These are phyloP conservation scores for Zancudomyces culisetae DNA, from an alignment of 371 early-diverging fungal genomes.

Conservation along the genomic window DNA sequence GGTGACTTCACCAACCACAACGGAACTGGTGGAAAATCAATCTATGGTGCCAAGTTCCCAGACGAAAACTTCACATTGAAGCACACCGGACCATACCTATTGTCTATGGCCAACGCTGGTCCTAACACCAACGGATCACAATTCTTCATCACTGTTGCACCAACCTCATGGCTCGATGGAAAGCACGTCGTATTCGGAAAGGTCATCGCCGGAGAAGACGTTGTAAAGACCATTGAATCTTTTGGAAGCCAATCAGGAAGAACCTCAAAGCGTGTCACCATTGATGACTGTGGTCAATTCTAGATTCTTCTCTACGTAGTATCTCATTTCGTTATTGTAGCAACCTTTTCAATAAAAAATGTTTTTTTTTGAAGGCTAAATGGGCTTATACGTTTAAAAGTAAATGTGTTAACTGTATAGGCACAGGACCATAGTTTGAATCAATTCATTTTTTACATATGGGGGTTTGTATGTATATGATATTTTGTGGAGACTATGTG, in stretches of 20 bases:
- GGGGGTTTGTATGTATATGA: too few species aligned
- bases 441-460: too few species aligned
- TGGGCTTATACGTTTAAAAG: too few species aligned
- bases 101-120: constrained; percentile 99
- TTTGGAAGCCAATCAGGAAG: constrained; percentile 48
- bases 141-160: constrained; percentile 89
- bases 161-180: constrained; percentile 86
- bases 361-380: too few species aligned
- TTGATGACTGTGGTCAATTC: constrained; percentile 62
- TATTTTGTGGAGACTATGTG: too few species aligned
- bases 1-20: constrained; percentile 91
- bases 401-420: too few species aligned
- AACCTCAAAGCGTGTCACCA: constrained; percentile 39
- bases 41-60: constrained; percentile 86
- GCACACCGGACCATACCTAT: constrained; percentile 74
- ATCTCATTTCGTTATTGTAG: not conserved
- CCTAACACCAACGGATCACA: constrained; percentile 94
- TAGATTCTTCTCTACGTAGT: constrained; percentile 2
- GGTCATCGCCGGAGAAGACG: constrained; percentile 54
- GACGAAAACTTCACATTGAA: constrained; percentile 95
- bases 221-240: constrained; percentile 61
- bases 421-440: too few species aligned
- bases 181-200: constrained; percentile 98
- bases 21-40: constrained; percentile 92
- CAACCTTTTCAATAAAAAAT: too few species aligned